phyloP scores from a whole-genome alignment of 208 protist genomes.

The Phytomonas francai region DNA sequence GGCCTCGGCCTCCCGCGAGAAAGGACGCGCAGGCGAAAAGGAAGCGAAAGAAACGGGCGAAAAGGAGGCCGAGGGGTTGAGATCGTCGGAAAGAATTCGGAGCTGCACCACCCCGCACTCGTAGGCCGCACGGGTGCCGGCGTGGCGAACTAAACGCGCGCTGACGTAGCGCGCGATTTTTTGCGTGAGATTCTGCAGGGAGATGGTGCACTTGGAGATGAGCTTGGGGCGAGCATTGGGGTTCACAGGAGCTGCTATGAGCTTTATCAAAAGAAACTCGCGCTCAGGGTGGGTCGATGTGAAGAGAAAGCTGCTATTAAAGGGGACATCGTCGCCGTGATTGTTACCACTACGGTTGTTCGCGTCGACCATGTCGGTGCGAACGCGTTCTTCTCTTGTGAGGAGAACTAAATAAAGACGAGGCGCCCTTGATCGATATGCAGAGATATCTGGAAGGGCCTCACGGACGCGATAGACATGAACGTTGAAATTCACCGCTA shows the following conservation, averaged over 20 bases:
- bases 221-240: conserved; percentile 22
- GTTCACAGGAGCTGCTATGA: conserved; percentile 27
- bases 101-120: conserved; percentile 60
- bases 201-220: conserved; percentile 64
- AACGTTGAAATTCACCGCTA: conserved; percentile 27
- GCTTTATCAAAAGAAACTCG: conserved; percentile 60
- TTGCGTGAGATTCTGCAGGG: conserved; percentile 45
- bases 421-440: conserved; percentile 15
- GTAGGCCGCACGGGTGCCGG: conserved; percentile 56
- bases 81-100: conserved; percentile 64
- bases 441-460: conserved; percentile 32
- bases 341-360: too few relatives aligned
- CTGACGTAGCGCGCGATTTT: conserved; percentile 47
- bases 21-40: too few relatives aligned
- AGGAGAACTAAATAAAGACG: conserved; percentile 50
- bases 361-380: conserved; percentile 32
- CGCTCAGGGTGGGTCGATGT: conserved; percentile 30
- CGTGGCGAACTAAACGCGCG: conserved; percentile 62
- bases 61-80: too few relatives aligned
- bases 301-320: conserved; percentile 80
- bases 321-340: conserved; percentile 43
- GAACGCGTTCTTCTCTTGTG: conserved; percentile 47
- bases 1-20: conserved; percentile 38
- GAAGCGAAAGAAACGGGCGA: too few relatives aligned
- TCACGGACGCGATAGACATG: conserved; percentile 39